phyloP scores from a whole-genome alignment of 2,329 filamentous ascomycete genomes.

The Monilinia fructicola region DNA sequence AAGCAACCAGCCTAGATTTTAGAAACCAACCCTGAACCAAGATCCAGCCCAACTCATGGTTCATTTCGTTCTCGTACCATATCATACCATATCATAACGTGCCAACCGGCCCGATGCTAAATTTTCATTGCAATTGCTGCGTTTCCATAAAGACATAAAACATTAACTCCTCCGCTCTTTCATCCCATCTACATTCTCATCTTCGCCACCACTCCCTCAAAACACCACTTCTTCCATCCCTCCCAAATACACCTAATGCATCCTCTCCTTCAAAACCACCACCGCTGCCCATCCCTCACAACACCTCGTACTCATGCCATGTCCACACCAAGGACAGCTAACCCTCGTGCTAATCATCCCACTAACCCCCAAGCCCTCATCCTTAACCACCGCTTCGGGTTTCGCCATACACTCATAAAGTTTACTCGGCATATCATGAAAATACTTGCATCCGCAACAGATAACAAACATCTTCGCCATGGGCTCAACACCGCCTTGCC shows the following conservation, averaged over 20 bases:
- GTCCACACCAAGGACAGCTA: constrained; percentile 69
- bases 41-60: no score
- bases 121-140: no score
- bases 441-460: constrained; percentile 63
- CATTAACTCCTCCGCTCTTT: no score
- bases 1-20: no score
- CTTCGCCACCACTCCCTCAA: no score
- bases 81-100: no score
- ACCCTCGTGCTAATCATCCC: constrained; percentile 61
- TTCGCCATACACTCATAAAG: constrained; percentile 65
- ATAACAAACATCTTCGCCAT: constrained; percentile 64
- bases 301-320: constrained; percentile 67
- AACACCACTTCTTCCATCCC: not conserved
- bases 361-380: constrained; percentile 52
- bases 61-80: no score
- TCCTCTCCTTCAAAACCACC: constrained; percentile 63
- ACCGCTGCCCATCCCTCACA: constrained; percentile 68
- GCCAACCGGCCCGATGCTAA: no score
- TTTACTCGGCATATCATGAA: constrained; percentile 64
- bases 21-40: no score
- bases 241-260: constrained; percentile 45
- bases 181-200: no score
- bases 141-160: no score
- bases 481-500: constrained; percentile 27
- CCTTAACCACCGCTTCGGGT: constrained; percentile 55